phyloP scores from a whole-genome alignment of 2,329 filamentous ascomycete genomes.

The Chaetomiaceae sp. region DNA sequence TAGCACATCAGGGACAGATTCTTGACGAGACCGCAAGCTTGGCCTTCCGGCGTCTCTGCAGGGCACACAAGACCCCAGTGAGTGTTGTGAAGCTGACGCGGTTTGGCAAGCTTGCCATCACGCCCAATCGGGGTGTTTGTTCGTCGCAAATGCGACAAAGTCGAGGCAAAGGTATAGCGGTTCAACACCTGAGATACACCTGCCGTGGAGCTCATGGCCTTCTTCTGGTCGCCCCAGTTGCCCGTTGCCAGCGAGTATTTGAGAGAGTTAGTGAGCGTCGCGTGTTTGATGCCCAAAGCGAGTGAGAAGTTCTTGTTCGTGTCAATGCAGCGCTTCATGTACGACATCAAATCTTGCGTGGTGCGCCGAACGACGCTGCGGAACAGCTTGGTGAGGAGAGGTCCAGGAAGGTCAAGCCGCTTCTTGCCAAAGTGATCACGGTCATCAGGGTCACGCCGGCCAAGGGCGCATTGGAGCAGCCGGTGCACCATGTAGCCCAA shows the following conservation, averaged over 20 bases:
- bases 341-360: conserved; percentile 84
- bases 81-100: conserved; percentile 94
- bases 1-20: conserved; percentile 98
- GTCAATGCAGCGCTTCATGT: conserved; percentile 89
- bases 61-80: conserved; percentile 98
- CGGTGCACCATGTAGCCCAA: conserved; percentile 98
- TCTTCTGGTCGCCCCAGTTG: conserved; percentile 99
- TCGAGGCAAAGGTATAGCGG: conserved; percentile 95
- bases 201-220: conserved; percentile 88
- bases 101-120: conserved; percentile 97
- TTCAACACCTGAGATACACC: conserved; percentile 98
- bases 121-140: conserved; percentile 97
- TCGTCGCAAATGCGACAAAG: conserved; percentile 89
- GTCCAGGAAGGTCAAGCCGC: conserved; percentile 89
- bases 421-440: conserved; percentile 99
- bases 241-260: conserved; percentile 97
- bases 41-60: conserved; percentile 94
- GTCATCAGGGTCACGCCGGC: conserved; percentile 89
- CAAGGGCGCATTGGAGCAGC: conserved; percentile 86
- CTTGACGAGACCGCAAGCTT: conserved; percentile 97
- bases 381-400: conserved; percentile 93
- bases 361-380: conserved; percentile 86
- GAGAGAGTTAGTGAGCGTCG: conserved; percentile 85
- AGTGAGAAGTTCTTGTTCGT: conserved; percentile 84
- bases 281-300: conserved; percentile 83